These are phyloP conservation scores for Beauveria rudraprayagi DNA, from an alignment of 2,329 filamentous ascomycete genomes.

Conservation along the genomic window DNA sequence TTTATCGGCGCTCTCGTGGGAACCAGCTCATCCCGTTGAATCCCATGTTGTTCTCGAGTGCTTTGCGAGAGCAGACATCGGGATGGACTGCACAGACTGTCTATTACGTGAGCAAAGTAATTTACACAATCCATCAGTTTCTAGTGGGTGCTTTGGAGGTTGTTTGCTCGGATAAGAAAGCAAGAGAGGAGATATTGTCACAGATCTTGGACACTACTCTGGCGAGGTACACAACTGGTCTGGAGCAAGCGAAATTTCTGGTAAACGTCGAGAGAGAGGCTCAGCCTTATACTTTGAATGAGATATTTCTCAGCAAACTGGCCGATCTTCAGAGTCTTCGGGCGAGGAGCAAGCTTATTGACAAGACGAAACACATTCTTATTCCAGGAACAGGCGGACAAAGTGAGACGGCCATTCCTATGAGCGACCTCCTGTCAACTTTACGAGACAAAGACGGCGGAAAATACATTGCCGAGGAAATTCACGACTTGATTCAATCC, in stretches of 20 bases:
- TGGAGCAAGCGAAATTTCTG: slow-evolving; percentile 19
- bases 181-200: slow-evolving; percentile 16
- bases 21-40: slow-evolving; percentile 19
- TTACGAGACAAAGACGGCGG: slow-evolving; percentile 15
- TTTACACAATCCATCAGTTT: slow-evolving; percentile 23
- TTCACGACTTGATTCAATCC: slow-evolving; percentile 24
- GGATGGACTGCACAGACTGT: slow-evolving; percentile 22
- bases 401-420: not conserved
- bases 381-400: no score
- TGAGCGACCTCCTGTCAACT: slow-evolving; percentile 14
- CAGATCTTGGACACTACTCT: slow-evolving; percentile 17
- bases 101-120: slow-evolving; percentile 21
- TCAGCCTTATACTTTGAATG: slow-evolving; percentile 24
- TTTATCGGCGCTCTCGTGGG: slow-evolving; percentile 19
- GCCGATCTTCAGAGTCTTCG: not conserved
- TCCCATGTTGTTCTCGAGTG: slow-evolving; percentile 14
- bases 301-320: slow-evolving; percentile 16
- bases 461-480: slow-evolving; percentile 18
- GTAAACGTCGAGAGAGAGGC: slow-evolving; percentile 20
- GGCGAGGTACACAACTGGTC: slow-evolving; percentile 17
- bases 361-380: no score
- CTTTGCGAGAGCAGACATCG: slow-evolving; percentile 22
- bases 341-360: no score
- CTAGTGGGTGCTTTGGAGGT: slow-evolving; percentile 14
- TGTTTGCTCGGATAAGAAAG: slow-evolving; percentile 16